phyloP scores from a whole-genome alignment of 768 basidiomycete species.

The Psilocybe azurescens region DNA sequence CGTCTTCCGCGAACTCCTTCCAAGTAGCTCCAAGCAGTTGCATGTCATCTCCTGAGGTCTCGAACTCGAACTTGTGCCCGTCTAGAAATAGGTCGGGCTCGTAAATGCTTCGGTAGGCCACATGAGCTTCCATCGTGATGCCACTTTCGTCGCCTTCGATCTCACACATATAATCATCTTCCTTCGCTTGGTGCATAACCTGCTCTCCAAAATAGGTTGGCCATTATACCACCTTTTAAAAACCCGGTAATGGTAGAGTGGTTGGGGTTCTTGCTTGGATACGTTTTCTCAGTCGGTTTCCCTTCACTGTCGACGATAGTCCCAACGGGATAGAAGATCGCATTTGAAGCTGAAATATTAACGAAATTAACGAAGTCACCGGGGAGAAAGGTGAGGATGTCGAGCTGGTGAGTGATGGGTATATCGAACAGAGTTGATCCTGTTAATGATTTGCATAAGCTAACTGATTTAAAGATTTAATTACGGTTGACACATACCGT shows the following conservation, averaged over 20 bases:
- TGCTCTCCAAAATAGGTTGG: conserved; percentile 30
- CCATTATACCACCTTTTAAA: conserved; percentile 34
- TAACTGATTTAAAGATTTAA: neutral
- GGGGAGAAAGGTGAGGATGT: conserved; percentile 32
- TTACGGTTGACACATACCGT: neutral
- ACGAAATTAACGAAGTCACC: conserved; percentile 40
- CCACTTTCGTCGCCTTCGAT: conserved; percentile 40
- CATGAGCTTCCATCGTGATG: conserved; percentile 19
- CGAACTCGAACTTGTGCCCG: no score
- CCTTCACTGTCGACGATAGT: conserved; percentile 16
- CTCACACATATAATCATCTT: conserved; percentile 34
- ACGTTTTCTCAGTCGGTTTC: conserved; percentile 30
- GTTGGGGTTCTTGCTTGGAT: conserved; percentile 22
- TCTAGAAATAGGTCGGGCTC: conserved; percentile 5
- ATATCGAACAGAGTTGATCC: conserved; percentile 4
- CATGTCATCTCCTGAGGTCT: no score
- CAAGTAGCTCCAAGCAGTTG: no score
- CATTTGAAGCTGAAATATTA: conserved; percentile 23
- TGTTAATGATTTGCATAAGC: neutral
- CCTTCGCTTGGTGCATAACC: conserved; percentile 28
- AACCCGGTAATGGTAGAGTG: conserved; percentile 35
- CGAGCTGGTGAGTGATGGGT: conserved; percentile 33
- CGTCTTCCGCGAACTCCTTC: no score
- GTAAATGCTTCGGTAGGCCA: conserved; percentile 2
- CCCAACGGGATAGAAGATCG: no score